Conservation (phyloP, 2,329 filamentous ascomycete species). For the Ophiognomonia clavigignenti-juglandacearum region DNA sequence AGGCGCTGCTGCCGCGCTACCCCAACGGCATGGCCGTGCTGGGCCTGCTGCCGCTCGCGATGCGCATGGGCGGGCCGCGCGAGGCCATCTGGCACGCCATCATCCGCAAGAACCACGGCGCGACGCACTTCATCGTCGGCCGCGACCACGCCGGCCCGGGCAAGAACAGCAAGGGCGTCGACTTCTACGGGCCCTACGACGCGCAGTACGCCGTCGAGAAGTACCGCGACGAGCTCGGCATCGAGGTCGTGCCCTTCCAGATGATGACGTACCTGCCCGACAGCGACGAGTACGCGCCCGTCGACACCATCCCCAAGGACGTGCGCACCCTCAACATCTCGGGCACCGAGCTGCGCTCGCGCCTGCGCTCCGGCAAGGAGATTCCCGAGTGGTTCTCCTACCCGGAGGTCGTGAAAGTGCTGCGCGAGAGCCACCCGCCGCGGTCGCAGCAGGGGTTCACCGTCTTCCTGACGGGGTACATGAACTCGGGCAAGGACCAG, state of each 20-base stretch:
- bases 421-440: conserved; percentile 92
- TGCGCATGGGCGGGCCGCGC: conserved; percentile 98
- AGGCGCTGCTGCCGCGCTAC: conserved; percentile 92
- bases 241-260: conserved; percentile 98
- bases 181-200: conserved; percentile 98
- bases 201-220: conserved; percentile 95
- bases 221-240: conserved; percentile 93
- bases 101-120: conserved; percentile 99
- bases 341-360: conserved; percentile 84
- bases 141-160: conserved; percentile 97
- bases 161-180: conserved; percentile 94
- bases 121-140: conserved; percentile 98
- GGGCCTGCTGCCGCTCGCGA: conserved; percentile 89
- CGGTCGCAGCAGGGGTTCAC: conserved; percentile 94
- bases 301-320: conserved; percentile 81
- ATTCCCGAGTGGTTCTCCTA: conserved; percentile 99
- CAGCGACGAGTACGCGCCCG: conserved; percentile 90
- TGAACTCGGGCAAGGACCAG: conserved; percentile 95
- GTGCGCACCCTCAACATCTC: conserved; percentile 85
- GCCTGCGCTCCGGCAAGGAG: conserved; percentile 84
- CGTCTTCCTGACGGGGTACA: conserved; percentile 94
- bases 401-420: conserved; percentile 93
- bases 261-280: conserved; percentile 99
- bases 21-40: conserved; percentile 99
- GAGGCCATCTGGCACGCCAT: conserved; percentile 99